Evolutionary conservation across 345 rosid genomes (phyloP).

Genomic region (Eutrema yunnanense): DNA sequence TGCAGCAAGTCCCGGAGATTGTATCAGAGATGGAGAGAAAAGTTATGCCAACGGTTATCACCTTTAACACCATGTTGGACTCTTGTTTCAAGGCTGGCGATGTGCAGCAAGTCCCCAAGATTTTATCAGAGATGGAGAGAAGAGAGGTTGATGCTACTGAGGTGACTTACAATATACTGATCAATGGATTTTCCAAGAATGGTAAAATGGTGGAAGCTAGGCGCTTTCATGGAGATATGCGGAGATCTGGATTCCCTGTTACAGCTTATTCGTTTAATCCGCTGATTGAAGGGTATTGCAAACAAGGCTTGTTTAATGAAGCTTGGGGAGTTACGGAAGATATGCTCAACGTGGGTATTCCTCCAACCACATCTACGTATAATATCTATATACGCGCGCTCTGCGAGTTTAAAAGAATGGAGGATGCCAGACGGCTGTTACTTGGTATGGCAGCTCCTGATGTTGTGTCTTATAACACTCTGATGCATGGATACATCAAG

Average conservation of each 20-base stretch:
- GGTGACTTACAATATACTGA: constrained; percentile 56
- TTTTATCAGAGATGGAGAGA: constrained; percentile 45
- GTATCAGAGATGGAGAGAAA: constrained; percentile 43
- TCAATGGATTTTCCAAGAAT: constrained; percentile 50
- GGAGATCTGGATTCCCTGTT: constrained; percentile 40
- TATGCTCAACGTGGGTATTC: constrained; percentile 43
- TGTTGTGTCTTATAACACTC: constrained; percentile 60
- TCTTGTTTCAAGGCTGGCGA: constrained; percentile 54
- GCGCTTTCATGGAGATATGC: constrained; percentile 46
- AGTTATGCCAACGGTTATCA: constrained; percentile 42
- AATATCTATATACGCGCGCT: constrained; percentile 46
- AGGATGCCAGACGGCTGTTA: constrained; percentile 45
- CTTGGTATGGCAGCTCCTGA: constrained; percentile 45
- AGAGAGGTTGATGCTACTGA: constrained; percentile 31
- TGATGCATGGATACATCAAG: constrained; percentile 57
- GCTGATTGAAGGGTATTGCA: constrained; percentile 49
- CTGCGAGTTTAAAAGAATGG: constrained; percentile 43
- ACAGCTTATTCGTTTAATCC: constrained; percentile 51
- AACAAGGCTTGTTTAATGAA: constrained; percentile 46
- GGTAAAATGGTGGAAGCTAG: constrained; percentile 50
- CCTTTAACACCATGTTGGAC: constrained; percentile 59
- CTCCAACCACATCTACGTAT: constrained; percentile 40
- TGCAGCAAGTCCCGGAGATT: constrained; percentile 39
- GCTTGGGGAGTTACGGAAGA: constrained; percentile 45
- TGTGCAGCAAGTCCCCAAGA: constrained; percentile 38